These are phyloP conservation scores for Flueggea neowawraea DNA, from an alignment of 441 rosid species.

Conservation along the genomic window DNA sequence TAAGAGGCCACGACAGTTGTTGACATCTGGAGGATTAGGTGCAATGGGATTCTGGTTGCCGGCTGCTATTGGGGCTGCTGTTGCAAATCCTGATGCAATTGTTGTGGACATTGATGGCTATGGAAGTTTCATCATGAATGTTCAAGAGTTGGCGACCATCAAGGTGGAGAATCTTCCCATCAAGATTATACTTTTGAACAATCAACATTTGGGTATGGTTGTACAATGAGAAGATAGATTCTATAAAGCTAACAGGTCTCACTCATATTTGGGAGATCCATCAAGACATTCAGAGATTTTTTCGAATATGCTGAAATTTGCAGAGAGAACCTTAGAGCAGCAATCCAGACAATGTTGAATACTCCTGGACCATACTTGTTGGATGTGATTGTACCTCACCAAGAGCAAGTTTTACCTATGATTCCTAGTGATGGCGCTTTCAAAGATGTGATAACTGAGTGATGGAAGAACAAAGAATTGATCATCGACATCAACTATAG, in stretches of 20 bases:
- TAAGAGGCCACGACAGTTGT: conserved; percentile 84
- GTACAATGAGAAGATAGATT: conserved; percentile 96
- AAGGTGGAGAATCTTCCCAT: conserved; percentile 83
- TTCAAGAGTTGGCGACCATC: conserved; percentile 89
- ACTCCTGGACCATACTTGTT: conserved; percentile 89
- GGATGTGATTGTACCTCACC: conserved; percentile 93
- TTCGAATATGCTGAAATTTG: conserved; percentile 81
- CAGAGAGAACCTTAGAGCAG: conserved; percentile 65
- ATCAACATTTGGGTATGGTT: conserved; percentile 98
- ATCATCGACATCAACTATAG: background rate
- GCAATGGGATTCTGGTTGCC: conserved; percentile 99
- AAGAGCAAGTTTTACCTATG: conserved; percentile 97
- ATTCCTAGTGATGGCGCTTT: conserved; percentile 92
- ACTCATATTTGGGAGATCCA: conserved; percentile 83
- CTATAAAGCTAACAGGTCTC: conserved; percentile 92
- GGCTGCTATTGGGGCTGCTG: conserved; percentile 95
- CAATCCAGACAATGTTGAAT: conserved; percentile 80
- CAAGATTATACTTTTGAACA: conserved; percentile 74
- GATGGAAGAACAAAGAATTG: conserved; percentile 64
- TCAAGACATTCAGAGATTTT: conserved; percentile 64
- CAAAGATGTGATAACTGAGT: conserved; percentile 76
- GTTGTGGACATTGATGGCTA: conserved; percentile 96
- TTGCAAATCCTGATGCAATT: conserved; percentile 74
- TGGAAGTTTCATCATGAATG: conserved; percentile 94
- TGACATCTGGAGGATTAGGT: conserved; percentile 89